These are phyloP conservation scores for Grigorovia humatica DNA, from an alignment of 805 yeast species.

Conservation along the genomic window DNA sequence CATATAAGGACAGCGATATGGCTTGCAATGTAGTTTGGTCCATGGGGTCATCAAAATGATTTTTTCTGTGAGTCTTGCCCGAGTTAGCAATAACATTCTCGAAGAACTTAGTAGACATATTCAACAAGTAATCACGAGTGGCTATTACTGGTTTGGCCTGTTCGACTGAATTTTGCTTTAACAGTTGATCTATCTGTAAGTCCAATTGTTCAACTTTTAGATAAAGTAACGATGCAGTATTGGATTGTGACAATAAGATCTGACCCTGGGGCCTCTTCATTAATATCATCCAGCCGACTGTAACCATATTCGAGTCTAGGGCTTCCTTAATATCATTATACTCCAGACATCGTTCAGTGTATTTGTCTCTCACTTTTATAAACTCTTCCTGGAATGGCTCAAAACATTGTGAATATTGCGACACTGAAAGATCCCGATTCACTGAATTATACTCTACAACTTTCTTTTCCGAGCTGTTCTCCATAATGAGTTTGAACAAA, in stretches of 20 bases:
- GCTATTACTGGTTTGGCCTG: constrained; percentile 1
- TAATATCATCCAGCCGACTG: constrained; percentile 55
- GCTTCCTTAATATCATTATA: constrained; percentile 52
- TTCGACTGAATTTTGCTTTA: neutral
- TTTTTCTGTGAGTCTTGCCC: constrained; percentile 2
- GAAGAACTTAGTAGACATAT: constrained; percentile 32
- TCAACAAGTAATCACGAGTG: constrained; percentile 16
- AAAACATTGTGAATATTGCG: constrained; percentile 38
- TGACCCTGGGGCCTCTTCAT: constrained; percentile 53
- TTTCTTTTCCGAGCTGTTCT: constrained; percentile 2
- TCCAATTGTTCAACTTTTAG: constrained; percentile 52
- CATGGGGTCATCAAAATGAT: constrained; percentile 14
- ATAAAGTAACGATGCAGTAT: constrained; percentile 55
- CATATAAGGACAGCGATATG: constrained; percentile 67
- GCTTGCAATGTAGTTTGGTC: constrained; percentile 42
- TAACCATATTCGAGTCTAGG: constrained; percentile 42
- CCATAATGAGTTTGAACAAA: constrained; percentile 27
- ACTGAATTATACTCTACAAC: neutral
- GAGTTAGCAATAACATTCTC: constrained; percentile 27
- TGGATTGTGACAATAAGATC: constrained; percentile 49
- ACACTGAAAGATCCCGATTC: neutral
- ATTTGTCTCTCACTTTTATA: constrained; percentile 59
- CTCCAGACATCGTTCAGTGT: constrained; percentile 53
- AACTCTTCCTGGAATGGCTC: constrained; percentile 62
- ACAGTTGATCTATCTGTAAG: constrained; percentile 11